Conservation (phyloP, 768 basidiomycete genomes). For the Pisolithus orientalis region DNA sequence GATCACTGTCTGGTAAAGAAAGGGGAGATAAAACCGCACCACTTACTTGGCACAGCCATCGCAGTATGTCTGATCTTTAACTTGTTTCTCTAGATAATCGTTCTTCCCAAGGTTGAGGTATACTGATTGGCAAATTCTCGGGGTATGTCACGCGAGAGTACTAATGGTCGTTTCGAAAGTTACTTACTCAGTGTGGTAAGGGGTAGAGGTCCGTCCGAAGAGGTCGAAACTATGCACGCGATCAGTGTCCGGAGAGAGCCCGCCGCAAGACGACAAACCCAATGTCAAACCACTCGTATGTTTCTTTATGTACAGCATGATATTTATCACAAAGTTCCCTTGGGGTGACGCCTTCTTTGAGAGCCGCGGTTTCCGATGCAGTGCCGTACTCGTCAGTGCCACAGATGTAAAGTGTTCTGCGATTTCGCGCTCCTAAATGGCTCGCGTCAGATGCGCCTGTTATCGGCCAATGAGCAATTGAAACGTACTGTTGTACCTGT, state of each 20-base stretch:
- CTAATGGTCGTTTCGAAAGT: neutral
- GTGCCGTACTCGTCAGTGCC: constrained; percentile 99
- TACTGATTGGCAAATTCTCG: constrained; percentile 85
- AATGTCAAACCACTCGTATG: constrained; percentile 98
- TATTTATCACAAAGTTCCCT: constrained; percentile 87
- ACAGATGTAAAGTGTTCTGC: constrained; percentile 89
- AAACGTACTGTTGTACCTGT: constrained; percentile 56
- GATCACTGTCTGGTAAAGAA: constrained; percentile 6
- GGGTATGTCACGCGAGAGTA: neutral
- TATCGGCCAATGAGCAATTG: neutral
- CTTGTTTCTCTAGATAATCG: constrained; percentile 70
- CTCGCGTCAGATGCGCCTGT: neutral
- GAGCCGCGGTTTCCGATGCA: constrained; percentile 94
- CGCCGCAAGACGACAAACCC: constrained; percentile 41
- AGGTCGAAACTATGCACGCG: constrained; percentile 69
- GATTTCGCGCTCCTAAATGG: constrained; percentile 59
- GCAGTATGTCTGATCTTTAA: constrained; percentile 92
- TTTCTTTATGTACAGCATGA: constrained; percentile 78
- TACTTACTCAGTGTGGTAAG: constrained; percentile 78
- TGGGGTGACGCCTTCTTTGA: constrained; percentile 80
- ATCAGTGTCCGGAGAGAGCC: constrained; percentile 1
- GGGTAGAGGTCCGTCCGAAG: constrained; percentile 93
- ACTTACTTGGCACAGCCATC: constrained; percentile 80
- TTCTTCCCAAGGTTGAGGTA: constrained; percentile 81
- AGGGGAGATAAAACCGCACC: neutral